Base-by-base conservation (phyloP, 352 stramenopile genomes). In the Globisporangium splendens region DNA sequence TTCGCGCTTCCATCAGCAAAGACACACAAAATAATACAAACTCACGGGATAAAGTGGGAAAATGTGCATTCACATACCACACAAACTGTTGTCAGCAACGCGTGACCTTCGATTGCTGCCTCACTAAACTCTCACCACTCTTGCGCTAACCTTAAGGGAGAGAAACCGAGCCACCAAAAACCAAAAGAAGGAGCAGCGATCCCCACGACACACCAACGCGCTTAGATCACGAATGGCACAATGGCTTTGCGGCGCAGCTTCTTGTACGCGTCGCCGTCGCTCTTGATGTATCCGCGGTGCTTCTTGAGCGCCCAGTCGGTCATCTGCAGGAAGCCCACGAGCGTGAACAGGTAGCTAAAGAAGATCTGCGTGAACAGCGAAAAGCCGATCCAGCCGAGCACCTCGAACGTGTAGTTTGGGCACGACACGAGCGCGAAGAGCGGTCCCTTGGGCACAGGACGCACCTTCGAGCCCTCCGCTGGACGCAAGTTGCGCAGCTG, bases 351-450 rank as follows among this genome's bases (percentile, higher is more conserved):
- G 67, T 92, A 93, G 62, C 78, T 82, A 46, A 86, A 86, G 41
- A 73, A 79, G 62, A 91, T 80, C 63, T 94, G 81, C 59, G 86
- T 96, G 54, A 93, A 82, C 62, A 95, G 67, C 46, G 84, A 90
- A 69, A 95, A 97, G 48, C 79, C 82, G n/a, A 95, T 62, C 89
- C 89, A 97, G 47, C 83, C 82, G 21, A 93, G 70, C 59, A 97
- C 83, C 59, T 97, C 89, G 60, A 94, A 95, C 56, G 80, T 92
- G 72, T 97, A 97, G 71, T 97, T 97, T 33, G 89, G 89, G 72
- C 86, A 96, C 61, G 86, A 93, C 15, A 96, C 83, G 42, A 93
- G 68, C n/a, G 70, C 63, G 56, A 97, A 96, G 24, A 95, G 77
- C 50, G 69, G 74, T 2, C 79, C 83, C 59, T 76, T 87, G 17